Conservation (phyloP, 176 grass and related monocot genomes). For the Oryza brachyantha region DNA sequence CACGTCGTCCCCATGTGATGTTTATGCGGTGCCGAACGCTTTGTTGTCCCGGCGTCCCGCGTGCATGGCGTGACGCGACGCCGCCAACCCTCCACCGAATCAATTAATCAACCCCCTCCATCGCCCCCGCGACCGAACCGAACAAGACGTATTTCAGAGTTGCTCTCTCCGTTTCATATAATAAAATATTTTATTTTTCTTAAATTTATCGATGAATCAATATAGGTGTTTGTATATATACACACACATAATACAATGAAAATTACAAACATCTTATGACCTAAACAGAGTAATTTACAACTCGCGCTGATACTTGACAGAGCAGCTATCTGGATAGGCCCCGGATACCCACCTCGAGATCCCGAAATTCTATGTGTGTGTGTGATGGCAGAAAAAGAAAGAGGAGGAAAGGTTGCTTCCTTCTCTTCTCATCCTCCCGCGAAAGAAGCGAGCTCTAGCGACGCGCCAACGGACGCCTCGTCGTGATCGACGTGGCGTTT, state of each 20-base stretch:
- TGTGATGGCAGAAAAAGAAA: not conserved
- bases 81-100: not conserved
- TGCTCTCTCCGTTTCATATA: no score
- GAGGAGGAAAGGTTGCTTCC: not conserved
- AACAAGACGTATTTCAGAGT: no score
- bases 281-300: no score
- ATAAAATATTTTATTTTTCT: no score
- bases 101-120: no score
- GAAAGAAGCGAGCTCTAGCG: not conserved
- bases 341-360: not conserved
- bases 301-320: no score
- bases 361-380: not conserved
- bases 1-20: not conserved
- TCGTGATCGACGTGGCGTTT: not conserved
- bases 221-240: no score
- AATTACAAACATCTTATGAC: no score
- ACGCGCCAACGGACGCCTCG: not conserved
- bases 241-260: no score
- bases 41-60: not conserved
- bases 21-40: not conserved
- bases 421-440: not conserved
- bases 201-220: no score
- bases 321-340: no score
- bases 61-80: not conserved
- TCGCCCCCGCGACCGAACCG: not conserved